Evolutionary conservation across 495 filamentous ascomycete genomes (phyloP).

Genomic region (Lasiosphaeria hispida): DNA sequence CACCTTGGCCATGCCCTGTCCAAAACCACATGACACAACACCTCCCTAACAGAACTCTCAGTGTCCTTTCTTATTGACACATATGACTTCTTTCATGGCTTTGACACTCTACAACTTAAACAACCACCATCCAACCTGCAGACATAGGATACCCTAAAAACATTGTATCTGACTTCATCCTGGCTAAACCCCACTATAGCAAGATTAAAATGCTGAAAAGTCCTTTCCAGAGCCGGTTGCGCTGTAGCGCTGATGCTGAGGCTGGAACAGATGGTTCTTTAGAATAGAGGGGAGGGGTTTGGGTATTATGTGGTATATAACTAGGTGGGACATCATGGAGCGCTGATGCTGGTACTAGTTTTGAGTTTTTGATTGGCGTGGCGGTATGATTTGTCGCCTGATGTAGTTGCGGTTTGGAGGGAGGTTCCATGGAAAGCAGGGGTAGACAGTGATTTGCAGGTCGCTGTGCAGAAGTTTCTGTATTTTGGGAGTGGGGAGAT

Average conservation of each 20-base stretch:
- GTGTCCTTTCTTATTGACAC: background rate
- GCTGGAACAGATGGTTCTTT: background rate
- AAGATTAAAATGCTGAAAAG: background rate
- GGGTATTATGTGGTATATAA: background rate
- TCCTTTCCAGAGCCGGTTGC: background rate
- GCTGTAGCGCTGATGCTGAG: slow-evolving; percentile 1
- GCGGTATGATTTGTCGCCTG: background rate
- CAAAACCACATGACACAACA: background rate
- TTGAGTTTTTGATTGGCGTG: background rate
- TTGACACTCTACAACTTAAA: background rate
- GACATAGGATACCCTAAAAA: background rate
- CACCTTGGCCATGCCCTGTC: slow-evolving; percentile 2
- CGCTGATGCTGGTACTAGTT: background rate
- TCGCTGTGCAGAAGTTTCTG: background rate
- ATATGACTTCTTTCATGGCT: slow-evolving; percentile 3
- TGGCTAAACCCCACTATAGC: background rate
- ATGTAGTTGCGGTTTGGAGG: background rate
- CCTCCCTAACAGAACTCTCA: background rate
- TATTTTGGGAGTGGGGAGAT: background rate
- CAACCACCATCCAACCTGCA: background rate
- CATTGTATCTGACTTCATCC: background rate
- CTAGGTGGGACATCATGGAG: background rate
- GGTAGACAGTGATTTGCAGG: background rate
- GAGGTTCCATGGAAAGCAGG: background rate
- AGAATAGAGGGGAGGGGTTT: slow-evolving; percentile 2